Conservation (phyloP, 1,139 yeast species). For the Suhomyces bokatorum region DNA sequence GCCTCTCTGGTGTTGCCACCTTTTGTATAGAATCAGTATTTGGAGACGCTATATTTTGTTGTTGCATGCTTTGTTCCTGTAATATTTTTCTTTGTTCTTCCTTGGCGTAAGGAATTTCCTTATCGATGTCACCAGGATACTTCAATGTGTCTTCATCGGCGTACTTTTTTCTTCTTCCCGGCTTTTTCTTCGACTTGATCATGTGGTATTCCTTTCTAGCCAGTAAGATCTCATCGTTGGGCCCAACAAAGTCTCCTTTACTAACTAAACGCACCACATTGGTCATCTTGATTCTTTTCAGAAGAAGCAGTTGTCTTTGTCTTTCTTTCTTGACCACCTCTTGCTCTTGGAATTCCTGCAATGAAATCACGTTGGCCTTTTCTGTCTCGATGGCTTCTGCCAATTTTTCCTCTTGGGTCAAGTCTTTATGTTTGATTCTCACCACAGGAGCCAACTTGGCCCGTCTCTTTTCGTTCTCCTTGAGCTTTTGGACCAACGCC, state of each 20-base stretch:
- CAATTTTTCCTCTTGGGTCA: conserved; percentile 85
- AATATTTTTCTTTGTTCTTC: conserved; percentile 23
- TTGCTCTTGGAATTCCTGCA: conserved; percentile 77
- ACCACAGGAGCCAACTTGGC: conserved; percentile 48
- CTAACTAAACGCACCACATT: conserved; percentile 57
- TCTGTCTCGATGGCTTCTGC: conserved; percentile 89
- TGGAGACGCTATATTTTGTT: neutral
- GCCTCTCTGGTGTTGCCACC: neutral
- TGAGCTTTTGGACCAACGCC: conserved; percentile 71
- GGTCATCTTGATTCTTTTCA: conserved; percentile 58
- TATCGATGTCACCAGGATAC: conserved; percentile 41
- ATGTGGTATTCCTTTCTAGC: conserved; percentile 33
- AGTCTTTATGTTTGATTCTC: conserved; percentile 45
- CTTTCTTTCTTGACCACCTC: conserved; percentile 79
- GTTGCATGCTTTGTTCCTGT: conserved; percentile 9
- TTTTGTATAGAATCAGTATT: no score
- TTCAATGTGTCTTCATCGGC: conserved; percentile 17
- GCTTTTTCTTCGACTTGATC: conserved; percentile 41
- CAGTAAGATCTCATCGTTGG: conserved; percentile 57
- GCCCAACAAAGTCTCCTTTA: conserved; percentile 40
- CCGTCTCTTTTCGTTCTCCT: conserved; percentile 68
- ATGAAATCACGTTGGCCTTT: conserved; percentile 66
- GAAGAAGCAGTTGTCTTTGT: conserved; percentile 70
- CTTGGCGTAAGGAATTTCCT: conserved; percentile 36
- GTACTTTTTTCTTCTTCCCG: conserved; percentile 36